A percentile compares a stretch with the other conserved stretches of the same genome.
These are phyloP conservation scores for Venturia aucupariae DNA, from an alignment of 2,329 filamentous ascomycete genomes.

Conservation along the genomic window DNA sequence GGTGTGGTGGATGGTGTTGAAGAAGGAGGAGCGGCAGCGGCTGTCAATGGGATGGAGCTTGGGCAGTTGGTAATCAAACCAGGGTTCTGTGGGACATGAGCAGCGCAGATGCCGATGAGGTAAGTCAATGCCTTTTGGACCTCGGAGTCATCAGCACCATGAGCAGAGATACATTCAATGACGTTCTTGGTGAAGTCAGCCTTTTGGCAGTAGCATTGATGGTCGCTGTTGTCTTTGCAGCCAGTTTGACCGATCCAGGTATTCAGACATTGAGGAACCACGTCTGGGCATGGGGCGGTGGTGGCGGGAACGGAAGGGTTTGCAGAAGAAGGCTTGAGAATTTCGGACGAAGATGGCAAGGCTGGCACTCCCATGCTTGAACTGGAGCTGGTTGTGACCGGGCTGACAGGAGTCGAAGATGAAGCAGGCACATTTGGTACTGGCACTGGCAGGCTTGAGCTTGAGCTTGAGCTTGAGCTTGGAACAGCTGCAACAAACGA, in stretches of 20 bases:
- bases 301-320: slow-evolving; percentile 14
- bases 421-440: neutral
- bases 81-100: slow-evolving; percentile 67
- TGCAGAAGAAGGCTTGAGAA: neutral
- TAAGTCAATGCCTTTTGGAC: slow-evolving; percentile 65
- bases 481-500: neutral
- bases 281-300: slow-evolving; percentile 46
- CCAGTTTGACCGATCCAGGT: slow-evolving; percentile 69
- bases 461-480: neutral
- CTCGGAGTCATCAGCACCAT: slow-evolving; percentile 57
- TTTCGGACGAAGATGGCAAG: neutral
- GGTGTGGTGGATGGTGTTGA: neutral
- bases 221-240: slow-evolving; percentile 78
- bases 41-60: slow-evolving; percentile 37
- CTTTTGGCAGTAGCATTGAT: slow-evolving; percentile 78
- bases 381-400: neutral
- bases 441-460: neutral
- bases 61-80: slow-evolving; percentile 70
- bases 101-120: slow-evolving; percentile 85
- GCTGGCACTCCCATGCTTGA: too few relatives aligned
- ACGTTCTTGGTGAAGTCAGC: slow-evolving; percentile 66
- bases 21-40: neutral
- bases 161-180: slow-evolving; percentile 70
- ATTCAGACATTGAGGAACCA: slow-evolving; percentile 84
- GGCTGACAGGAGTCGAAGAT: neutral